These are phyloP conservation scores for Ceratobasidium sp. DNA, from an alignment of 1,284 basidiomycete genomes.

Conservation along the genomic window DNA sequence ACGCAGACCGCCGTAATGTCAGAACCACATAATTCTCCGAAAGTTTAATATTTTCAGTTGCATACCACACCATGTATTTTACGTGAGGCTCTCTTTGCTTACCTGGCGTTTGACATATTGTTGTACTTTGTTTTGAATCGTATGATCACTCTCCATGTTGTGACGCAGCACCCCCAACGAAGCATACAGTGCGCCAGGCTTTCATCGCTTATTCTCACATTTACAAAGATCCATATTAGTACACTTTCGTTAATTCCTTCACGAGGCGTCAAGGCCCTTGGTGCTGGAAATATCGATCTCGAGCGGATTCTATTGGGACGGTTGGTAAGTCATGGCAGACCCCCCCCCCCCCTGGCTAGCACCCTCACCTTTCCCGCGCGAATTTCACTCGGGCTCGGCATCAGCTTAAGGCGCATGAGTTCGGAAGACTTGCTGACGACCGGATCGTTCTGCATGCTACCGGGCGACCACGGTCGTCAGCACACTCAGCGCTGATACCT, in stretches of 20 bases:
- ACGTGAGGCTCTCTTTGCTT: conserved; percentile 3
- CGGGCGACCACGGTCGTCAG: not conserved
- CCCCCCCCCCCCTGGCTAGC: not conserved
- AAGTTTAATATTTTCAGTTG: conserved; percentile 1
- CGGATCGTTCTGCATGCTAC: conserved; percentile 84
- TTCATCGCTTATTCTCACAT: not conserved
- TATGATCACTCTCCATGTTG: not conserved
- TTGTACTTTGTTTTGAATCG: conserved; percentile 17
- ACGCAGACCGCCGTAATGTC: not conserved
- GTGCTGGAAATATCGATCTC: conserved; percentile 51
- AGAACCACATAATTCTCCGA: not conserved
- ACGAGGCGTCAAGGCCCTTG: not conserved
- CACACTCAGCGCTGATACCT: not conserved
- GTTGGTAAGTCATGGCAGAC: conserved; percentile 2
- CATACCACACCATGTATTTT: conserved; percentile 23
- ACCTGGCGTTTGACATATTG: conserved; percentile 11
- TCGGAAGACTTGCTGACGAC: conserved; percentile 85
- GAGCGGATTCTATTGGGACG: conserved; percentile 51
- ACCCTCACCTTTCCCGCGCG: conserved; percentile 61
- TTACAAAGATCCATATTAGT: not conserved
- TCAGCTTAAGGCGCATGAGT: conserved; percentile 79
- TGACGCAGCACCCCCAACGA: not conserved
- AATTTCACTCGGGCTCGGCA: conserved; percentile 84
- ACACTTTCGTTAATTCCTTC: not conserved
- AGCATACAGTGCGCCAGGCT: not conserved